These are phyloP conservation scores for Ramichloridium luteum DNA, from an alignment of 2,329 filamentous ascomycete genomes.

Conservation along the genomic window DNA sequence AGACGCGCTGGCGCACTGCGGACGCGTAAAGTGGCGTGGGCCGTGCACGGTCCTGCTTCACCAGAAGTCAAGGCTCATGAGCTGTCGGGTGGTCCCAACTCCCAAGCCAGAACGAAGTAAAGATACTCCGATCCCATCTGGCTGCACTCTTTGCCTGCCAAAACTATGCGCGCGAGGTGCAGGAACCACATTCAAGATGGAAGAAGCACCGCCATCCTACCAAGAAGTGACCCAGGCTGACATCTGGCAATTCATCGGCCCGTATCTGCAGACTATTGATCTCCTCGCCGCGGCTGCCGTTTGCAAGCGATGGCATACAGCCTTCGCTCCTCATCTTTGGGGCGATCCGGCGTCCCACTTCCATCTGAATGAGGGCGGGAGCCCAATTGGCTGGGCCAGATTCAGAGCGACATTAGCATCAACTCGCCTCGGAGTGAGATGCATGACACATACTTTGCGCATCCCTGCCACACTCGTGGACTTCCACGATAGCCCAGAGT, in stretches of 20 bases:
- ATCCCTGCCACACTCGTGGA: conserved; percentile 49
- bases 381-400: conserved; percentile 48
- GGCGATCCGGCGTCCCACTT: conserved; percentile 52
- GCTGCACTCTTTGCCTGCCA: no score
- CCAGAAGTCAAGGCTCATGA: no score
- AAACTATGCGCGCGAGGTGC: no score
- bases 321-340: conserved; percentile 50
- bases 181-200: conserved; percentile 32
- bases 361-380: conserved; percentile 46
- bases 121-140: no score
- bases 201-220: conserved; percentile 49
- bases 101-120: no score
- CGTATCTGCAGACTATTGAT: conserved; percentile 44
- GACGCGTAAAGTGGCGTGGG: no score
- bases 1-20: no score
- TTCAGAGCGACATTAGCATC: conserved; percentile 46
- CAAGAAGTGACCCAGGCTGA: conserved; percentile 43
- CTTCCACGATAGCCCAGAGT: conserved; percentile 46
- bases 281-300: conserved; percentile 45
- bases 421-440: conserved; percentile 40
- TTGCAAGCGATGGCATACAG: conserved; percentile 44
- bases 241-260: conserved; percentile 44
- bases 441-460: conserved; percentile 49
- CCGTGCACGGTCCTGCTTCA: no score
- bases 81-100: no score